A percentile compares a stretch with the other conserved stretches of the same genome.
These are phyloP conservation scores for Penicillium turbatum DNA, from an alignment of 495 filamentous ascomycete species.

Conservation along the genomic window DNA sequence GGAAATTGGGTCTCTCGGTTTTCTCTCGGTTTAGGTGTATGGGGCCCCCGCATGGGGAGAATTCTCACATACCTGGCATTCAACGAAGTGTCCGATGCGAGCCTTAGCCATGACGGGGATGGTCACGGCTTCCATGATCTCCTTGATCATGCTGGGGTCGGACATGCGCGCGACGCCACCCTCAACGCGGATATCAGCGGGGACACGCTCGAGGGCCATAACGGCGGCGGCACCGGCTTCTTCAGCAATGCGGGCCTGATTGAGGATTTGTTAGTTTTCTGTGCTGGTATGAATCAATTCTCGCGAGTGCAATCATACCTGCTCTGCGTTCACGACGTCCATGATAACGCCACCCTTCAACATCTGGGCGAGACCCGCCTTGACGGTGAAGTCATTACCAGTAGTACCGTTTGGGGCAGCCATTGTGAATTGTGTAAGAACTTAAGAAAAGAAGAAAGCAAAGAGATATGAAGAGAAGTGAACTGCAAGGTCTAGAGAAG, in stretches of 20 bases:
- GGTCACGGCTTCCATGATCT: constrained; percentile 94
- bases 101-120: constrained; percentile 99
- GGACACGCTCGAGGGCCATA: constrained; percentile 98
- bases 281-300: not conserved
- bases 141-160: constrained; percentile 90
- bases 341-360: constrained; percentile 98
- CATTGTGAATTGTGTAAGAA: constrained; percentile 27
- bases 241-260: constrained; percentile 86
- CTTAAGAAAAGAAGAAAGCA: constrained; percentile 2
- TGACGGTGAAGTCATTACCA: constrained; percentile 64
- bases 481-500: not conserved
- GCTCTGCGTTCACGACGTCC: constrained; percentile 93
- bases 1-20: not conserved
- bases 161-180: constrained; percentile 97
- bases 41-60: not conserved
- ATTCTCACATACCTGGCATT: constrained; percentile 68
- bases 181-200: constrained; percentile 88
- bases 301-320: constrained; percentile 47
- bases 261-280: not conserved
- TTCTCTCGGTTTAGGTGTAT: not conserved
- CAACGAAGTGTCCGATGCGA: constrained; percentile 94
- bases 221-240: constrained; percentile 94
- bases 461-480: constrained; percentile 8
- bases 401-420: constrained; percentile 31
- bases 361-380: constrained; percentile 94